Percentiles rank a stretch among this genome's conserved stretches.
These are phyloP conservation scores for Cunninghamia lanceolata DNA, from an alignment of 75 land plant genomes.

Conservation along the genomic window DNA sequence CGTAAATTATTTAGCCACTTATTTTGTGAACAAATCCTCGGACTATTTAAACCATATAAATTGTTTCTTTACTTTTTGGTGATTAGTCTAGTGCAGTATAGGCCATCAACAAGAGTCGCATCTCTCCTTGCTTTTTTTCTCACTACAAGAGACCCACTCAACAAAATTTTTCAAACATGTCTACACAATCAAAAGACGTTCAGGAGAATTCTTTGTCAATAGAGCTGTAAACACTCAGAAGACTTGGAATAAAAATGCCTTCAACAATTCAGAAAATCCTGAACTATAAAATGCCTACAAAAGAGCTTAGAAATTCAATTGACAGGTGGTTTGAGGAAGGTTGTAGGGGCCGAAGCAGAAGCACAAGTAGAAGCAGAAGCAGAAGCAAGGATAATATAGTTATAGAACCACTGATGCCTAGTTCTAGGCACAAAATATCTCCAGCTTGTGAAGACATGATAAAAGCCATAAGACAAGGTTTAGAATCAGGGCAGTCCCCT, in stretches of 20 bases:
- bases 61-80: too few species aligned
- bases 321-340: neutral
- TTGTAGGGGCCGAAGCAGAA: neutral
- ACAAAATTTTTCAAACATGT: too few species aligned
- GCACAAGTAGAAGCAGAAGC: neutral
- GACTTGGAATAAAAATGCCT: neutral
- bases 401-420: neutral
- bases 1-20: too few species aligned
- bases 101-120: too few species aligned
- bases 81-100: too few species aligned
- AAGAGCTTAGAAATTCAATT: neutral
- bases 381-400: neutral
- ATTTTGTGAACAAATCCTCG: too few species aligned
- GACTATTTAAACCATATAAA: too few species aligned
- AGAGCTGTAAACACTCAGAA: neutral
- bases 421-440: neutral
- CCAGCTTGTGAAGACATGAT: neutral
- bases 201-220: too few species aligned
- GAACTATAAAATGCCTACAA: neutral
- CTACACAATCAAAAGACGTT: too few species aligned
- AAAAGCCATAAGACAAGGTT: constrained; percentile 4
- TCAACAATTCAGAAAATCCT: neutral
- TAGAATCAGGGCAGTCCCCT: constrained; percentile 9
- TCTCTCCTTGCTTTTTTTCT: too few species aligned
- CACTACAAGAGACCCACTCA: too few species aligned